Evolutionary conservation across 805 yeast species (phyloP), one percentile per base, ranked within the genome.

Genomic region (Candida caryicola): DNA sequence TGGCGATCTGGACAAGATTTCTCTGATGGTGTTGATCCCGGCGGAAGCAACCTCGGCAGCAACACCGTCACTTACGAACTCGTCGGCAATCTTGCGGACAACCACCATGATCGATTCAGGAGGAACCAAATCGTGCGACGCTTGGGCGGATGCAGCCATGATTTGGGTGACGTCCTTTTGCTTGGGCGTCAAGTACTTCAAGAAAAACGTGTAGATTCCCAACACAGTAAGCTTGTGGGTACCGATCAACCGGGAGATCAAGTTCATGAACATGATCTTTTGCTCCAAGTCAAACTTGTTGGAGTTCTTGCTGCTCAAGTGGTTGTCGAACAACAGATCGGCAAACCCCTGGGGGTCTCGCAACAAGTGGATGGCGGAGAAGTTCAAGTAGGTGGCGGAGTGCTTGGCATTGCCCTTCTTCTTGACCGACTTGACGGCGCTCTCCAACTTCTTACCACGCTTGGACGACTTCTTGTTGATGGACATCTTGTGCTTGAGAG

Each of bases 301-400:
- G 15, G 80, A 69, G 43, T 75, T 79, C 51, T 84, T 83, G 29
- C 84, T 77, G 34, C 82, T 74, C 43, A 91, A 65, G 55, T 89
- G 95, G 31, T 70, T 76, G 19, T 77, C 74, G 54, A 81, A 93
- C 39, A 93, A 68, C 42, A 71, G 76, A 48, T 93, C 99, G 5
- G 98, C 96, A 65, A 93, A 93, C 4, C 96, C 96, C 61, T 93
- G 99, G 7, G 99, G 99, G 59, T 93, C 99, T 59, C 97, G 79
- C 38, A 93, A 73, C 41, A 93, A 66, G 62, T 93, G 99, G 38
- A 93, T 82, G 23, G 99, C 99, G 36, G 95, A 83, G 66, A 93
- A 93, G 58, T 93, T 93, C 52, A 93, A 73, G 50, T 79, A 89
- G 0, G 85, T 77, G 8, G 82, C 76, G 12, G 79, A 73, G 40